Conservation (phyloP, 148 eudicot species). For the Agrostemma githago region DNA sequence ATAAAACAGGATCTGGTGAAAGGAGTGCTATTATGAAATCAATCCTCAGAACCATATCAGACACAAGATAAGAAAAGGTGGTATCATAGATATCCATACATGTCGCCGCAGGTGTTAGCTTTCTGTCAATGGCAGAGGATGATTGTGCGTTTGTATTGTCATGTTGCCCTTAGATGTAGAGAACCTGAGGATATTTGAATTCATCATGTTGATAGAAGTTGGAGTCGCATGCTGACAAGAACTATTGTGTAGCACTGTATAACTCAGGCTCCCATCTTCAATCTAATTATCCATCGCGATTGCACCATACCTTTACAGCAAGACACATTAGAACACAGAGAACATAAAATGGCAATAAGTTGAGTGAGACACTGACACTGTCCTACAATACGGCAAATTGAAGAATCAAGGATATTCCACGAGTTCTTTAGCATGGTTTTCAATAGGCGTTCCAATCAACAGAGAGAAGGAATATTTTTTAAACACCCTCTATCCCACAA, state of each 20-base stretch:
- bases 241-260: conserved; percentile 88
- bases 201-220: conserved; percentile 78
- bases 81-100: conserved; percentile 43
- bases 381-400: background rate
- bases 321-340: conserved; percentile 6
- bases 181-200: conserved; percentile 86
- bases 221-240: conserved; percentile 98
- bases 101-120: conserved; percentile 89
- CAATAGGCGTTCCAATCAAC: too few species aligned
- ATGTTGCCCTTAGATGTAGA: conserved; percentile 70
- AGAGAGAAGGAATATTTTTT: too few species aligned
- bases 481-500: too few species aligned
- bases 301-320: conserved; percentile 76
- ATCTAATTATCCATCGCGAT: conserved; percentile 69
- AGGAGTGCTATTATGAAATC: background rate
- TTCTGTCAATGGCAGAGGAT: conserved; percentile 84
- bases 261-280: conserved; percentile 76
- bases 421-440: background rate
- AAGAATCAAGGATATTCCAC: background rate
- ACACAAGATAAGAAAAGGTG: background rate
- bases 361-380: background rate
- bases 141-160: conserved; percentile 89
- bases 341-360: background rate
- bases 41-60: too few species aligned
- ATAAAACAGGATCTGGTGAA: background rate